A percentile compares a stretch with the other conserved stretches of the same genome.
phyloP scores from a whole-genome alignment of 176 grass and related monocot species.

The Carex pumila region DNA sequence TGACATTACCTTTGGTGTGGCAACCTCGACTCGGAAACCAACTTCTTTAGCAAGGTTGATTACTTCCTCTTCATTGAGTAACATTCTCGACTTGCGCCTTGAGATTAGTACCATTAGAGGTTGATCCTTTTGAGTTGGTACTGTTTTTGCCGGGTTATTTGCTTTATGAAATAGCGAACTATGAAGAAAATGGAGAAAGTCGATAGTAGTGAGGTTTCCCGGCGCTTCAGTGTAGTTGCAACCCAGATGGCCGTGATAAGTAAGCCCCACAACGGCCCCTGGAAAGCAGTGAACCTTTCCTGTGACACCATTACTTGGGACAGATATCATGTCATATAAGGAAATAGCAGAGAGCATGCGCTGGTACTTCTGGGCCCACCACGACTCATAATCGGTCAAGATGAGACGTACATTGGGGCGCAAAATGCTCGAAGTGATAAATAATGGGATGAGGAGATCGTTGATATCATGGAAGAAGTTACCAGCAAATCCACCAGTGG shows the following conservation, averaged over 20 bases:
- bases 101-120: constrained; percentile 63
- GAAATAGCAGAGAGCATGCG: constrained; percentile 37
- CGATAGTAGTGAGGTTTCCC: constrained; percentile 48
- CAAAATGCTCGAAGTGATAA: constrained; percentile 49
- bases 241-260: constrained; percentile 47
- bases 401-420: constrained; percentile 45
- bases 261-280: constrained; percentile 49
- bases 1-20: constrained; percentile 22
- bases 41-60: constrained; percentile 35
- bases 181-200: constrained; percentile 58
- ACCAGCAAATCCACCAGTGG: constrained; percentile 48
- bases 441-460: constrained; percentile 60
- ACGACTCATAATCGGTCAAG: constrained; percentile 39
- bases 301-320: constrained; percentile 13
- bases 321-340: constrained; percentile 30
- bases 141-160: constrained; percentile 19
- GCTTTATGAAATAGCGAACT: constrained; percentile 31
- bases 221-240: constrained; percentile 32
- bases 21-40: constrained; percentile 53
- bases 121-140: constrained; percentile 36
- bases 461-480: constrained; percentile 70
- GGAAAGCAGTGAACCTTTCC: constrained; percentile 58
- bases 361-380: constrained; percentile 57
- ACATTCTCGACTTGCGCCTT: constrained; percentile 35
- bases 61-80: constrained; percentile 36